These are phyloP conservation scores for Solanum ahanhuiri DNA, from an alignment of 257 asterid genomes.

Conservation along the genomic window DNA sequence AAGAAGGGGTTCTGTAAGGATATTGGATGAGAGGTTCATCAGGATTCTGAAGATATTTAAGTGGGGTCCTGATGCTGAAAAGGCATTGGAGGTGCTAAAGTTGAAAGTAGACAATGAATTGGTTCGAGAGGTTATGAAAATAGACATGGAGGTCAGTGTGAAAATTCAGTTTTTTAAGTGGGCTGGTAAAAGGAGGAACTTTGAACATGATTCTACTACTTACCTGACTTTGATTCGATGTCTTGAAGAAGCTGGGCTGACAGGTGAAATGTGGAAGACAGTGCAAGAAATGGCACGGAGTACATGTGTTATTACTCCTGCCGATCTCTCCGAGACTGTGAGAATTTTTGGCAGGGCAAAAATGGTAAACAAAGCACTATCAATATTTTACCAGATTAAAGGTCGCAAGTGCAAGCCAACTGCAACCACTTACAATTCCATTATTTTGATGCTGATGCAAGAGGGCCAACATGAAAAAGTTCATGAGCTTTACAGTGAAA, in stretches of 20 bases:
- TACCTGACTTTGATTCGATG: conserved; percentile 63
- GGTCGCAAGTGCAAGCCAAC: conserved; percentile 71
- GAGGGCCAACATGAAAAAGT: conserved; percentile 79
- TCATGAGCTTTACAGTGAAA: conserved; percentile 74
- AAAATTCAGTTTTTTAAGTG: conserved; percentile 78
- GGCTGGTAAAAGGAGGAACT: conserved; percentile 82
- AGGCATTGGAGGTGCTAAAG: conserved; percentile 72
- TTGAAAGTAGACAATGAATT: conserved; percentile 62
- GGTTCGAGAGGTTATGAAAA: conserved; percentile 67
- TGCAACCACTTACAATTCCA: conserved; percentile 67
- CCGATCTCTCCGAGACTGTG: conserved; percentile 55
- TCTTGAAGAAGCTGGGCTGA: conserved; percentile 51
- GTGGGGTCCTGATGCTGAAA: conserved; percentile 95
- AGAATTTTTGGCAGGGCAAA: conserved; percentile 56
- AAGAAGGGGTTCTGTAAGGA: conserved; percentile 23
- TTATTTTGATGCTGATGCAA: conserved; percentile 77
- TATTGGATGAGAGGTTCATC: conserved; percentile 74
- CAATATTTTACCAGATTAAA: conserved; percentile 64
- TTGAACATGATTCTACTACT: conserved; percentile 63
- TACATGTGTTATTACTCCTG: conserved; percentile 42
- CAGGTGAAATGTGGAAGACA: conserved; percentile 74
- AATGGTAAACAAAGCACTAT: conserved; percentile 72
- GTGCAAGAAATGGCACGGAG: conserved; percentile 72
- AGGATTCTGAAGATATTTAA: conserved; percentile 84
- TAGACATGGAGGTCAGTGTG: conserved; percentile 67